phyloP scores from a whole-genome alignment of 768 basidiomycete genomes.

The Suillus fuscotomentosus region DNA sequence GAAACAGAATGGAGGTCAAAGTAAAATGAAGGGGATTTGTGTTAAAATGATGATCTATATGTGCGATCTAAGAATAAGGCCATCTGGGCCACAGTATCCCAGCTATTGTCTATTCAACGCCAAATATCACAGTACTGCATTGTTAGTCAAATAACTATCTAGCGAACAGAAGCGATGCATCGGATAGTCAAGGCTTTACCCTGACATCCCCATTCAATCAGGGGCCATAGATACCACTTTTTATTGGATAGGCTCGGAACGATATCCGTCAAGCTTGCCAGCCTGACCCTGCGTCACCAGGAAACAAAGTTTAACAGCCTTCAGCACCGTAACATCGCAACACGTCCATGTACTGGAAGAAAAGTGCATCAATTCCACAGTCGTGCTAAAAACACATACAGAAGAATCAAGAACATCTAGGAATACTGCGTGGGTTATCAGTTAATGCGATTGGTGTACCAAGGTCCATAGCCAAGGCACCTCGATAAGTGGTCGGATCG shows the following conservation, averaged over 20 bases:
- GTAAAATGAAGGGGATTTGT: background rate
- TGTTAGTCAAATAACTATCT: background rate
- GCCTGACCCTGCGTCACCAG: background rate
- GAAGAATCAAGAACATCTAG: background rate
- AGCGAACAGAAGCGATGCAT: background rate
- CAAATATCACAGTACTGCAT: background rate
- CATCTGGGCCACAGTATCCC: background rate
- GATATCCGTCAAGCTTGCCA: background rate
- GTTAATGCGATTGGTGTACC: constrained; percentile 4
- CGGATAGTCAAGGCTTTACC: background rate
- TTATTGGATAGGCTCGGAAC: background rate
- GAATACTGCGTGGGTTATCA: constrained; percentile 8
- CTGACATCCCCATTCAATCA: background rate
- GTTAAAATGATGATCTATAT: background rate
- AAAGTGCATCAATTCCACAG: background rate
- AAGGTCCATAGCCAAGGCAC: constrained; percentile 1
- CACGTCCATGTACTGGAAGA: background rate
- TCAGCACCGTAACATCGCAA: background rate
- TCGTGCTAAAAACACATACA: background rate
- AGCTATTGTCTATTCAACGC: background rate
- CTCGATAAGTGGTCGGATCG: constrained; percentile 8
- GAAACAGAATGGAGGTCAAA: background rate
- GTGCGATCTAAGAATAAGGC: background rate
- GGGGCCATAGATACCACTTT: background rate
- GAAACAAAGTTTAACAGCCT: background rate